These are phyloP conservation scores for Claviceps pusilla DNA, from an alignment of 2,329 filamentous ascomycete species.

Conservation along the genomic window DNA sequence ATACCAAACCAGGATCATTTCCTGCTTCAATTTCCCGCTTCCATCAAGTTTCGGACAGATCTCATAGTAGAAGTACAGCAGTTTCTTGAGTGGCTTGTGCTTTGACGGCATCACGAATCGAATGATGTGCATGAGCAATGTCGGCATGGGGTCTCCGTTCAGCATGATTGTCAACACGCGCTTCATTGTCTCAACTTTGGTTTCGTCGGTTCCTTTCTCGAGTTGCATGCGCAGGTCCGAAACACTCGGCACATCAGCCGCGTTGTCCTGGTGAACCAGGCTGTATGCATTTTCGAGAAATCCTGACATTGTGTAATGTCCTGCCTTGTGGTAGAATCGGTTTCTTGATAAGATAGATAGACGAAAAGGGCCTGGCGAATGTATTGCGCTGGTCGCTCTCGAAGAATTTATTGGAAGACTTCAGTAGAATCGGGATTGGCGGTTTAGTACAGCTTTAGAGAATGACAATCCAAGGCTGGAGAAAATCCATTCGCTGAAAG, in stretches of 20 bases:
- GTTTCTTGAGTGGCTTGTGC: slow-evolving; percentile 90
- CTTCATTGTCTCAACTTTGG: slow-evolving; percentile 92
- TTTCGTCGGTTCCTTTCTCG: slow-evolving; percentile 86
- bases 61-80: slow-evolving; percentile 98
- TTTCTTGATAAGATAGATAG: neutral
- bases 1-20: slow-evolving; percentile 98
- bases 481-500: slow-evolving; percentile 1
- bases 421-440: neutral
- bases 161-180: slow-evolving; percentile 93
- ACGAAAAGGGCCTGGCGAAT: neutral
- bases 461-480: neutral
- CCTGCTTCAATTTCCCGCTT: slow-evolving; percentile 90
- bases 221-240: slow-evolving; percentile 86
- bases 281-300: slow-evolving; percentile 94
- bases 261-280: slow-evolving; percentile 94
- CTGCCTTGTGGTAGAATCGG: neutral
- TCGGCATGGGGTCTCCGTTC: slow-evolving; percentile 90
- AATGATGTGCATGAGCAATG: slow-evolving; percentile 98
- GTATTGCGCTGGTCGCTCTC: neutral
- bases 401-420: neutral
- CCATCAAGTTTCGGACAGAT: slow-evolving; percentile 93
- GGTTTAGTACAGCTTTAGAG: neutral
- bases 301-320: slow-evolving; percentile 59
- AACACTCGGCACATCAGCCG: slow-evolving; percentile 76
- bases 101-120: slow-evolving; percentile 99